Evolutionary conservation across 352 stramenopile species (phyloP), one percentile per base, ranked within the genome.

Genomic region (Pythium folliculosum): DNA sequence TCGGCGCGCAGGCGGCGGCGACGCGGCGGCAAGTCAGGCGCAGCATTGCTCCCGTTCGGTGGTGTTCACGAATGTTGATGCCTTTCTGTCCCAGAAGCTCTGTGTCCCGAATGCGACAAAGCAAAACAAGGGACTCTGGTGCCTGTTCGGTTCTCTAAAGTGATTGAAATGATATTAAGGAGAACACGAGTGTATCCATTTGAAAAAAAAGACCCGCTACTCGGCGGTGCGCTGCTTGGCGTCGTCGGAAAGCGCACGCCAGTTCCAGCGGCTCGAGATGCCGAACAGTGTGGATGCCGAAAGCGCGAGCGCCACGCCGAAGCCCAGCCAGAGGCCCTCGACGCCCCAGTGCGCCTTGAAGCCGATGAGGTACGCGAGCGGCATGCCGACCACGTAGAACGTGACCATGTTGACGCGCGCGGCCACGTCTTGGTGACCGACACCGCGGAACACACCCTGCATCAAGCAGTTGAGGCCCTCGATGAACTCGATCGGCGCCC

Each of bases 321-420:
- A 93, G 43, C 89, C 86, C 14, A 90, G 57, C 89, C 89, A 96
- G 45, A 96, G 68, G 3, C 89, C 89, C 54, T 89, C 84, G 43
- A 93, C 68, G 43, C 73, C 70, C 47, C 73, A 78, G 0, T 61
- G 23, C 23, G 74, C 77, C 10, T 65, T 51, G 55, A 95, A 86
- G 3, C 75, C 85, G 5, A 92, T 48, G 13, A 90, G 25, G 19
- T 75, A 84, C 0, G 71, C 82, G n/a, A 91, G 32, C 19, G 89
- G 87, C 17, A 96, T 80, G 22, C 84, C 87, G 47, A 94, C 73
- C 0, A 68, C 64, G 66, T 95, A 96, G 67, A 90, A 96, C 35
- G 84, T 81, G 30, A 91, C 30, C 25, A 80, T 79, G 60, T 91
- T 96, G 25, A 81, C 40, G 3, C n/a, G 58, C 16, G 87, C 87